Evolutionary conservation across 495 filamentous ascomycete genomes (phyloP), one percentile per base, ranked within the genome.

Genomic region (Penicillium salamii): DNA sequence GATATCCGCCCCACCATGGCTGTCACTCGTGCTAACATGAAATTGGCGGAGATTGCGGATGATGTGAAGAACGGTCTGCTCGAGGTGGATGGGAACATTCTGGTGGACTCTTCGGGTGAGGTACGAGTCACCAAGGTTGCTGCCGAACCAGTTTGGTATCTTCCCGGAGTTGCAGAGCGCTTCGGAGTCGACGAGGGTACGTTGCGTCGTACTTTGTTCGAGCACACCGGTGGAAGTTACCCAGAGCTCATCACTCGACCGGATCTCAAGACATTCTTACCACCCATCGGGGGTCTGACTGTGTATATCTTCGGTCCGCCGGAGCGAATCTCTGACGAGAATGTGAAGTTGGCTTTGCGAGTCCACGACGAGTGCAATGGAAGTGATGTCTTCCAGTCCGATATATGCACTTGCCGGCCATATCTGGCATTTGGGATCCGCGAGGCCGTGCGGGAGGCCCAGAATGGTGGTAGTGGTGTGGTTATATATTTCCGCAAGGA

Each of bases 401-500:
- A 98, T 68, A 98, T 98, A 66, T 98, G 93, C 72, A 98, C 93
- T 21, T 97, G 93, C 69, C 83, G 93, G 35, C 93, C 93, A 26
- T 98, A 98, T 61, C 82, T 98, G 48, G 93, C 95, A 55, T 98
- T 93, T 62, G 93, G 93, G 26, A 91, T 98, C 47, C 89, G 91
- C 57, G 93, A 98, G 69, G 93, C 93, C 6, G 92, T 98, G 51
- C 92, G 91, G 57, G 90, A 97, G 71, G 93, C 93, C 11, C 93
- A 97, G 74, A 88, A 86, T 42, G 93, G 93, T 39, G 93, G 93
- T 33, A 91, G 85, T 58, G 93, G 93, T 39, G 92, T 98, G 28
- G 93, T 97, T 21, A 96, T 98, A 66, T 98, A 98, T 69, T 98
- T 98, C 83, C 88, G 93, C 46, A 98, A 98, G 69, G 93, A 98